Evolutionary conservation across 176 grass and related monocot genomes (phyloP).

Genomic region (Metroxylon sagu): DNA sequence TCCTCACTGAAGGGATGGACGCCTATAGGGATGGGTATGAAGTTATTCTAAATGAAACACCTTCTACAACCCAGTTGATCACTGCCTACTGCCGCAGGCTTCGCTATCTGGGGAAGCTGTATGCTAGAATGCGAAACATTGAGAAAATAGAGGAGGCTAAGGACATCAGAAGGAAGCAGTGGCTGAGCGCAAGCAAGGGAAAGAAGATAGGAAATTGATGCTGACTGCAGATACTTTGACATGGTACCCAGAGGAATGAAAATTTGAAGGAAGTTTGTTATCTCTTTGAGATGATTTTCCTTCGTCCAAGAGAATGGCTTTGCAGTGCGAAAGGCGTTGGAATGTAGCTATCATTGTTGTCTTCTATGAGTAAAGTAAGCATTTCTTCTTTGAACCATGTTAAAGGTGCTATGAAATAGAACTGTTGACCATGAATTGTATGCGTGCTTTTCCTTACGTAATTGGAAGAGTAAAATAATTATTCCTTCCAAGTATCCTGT

Average conservation of each 20-base stretch:
- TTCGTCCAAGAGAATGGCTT: constrained; percentile 69
- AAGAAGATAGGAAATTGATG: constrained; percentile 4
- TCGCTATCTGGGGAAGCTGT: constrained; percentile 33
- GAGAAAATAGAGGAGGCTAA: constrained; percentile 12
- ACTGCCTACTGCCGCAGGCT: constrained; percentile 45
- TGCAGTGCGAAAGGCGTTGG: too few species aligned
- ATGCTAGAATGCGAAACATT: constrained; percentile 22
- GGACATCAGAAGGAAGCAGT: constrained; percentile 9
- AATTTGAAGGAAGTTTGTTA: constrained; percentile 7
- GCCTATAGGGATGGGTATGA: constrained; percentile 79
- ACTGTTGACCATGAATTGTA: too few species aligned
- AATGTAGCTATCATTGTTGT: too few species aligned
- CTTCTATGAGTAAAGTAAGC: too few species aligned
- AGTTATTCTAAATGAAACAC: constrained; percentile 46
- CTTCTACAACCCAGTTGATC: constrained; percentile 63
- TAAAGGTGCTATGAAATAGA: too few species aligned
- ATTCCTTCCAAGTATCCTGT: too few species aligned
- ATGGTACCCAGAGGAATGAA: neutral
- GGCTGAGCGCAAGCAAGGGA: constrained; percentile 3
- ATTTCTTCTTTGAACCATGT: too few species aligned
- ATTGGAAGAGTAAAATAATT: too few species aligned
- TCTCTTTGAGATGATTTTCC: constrained; percentile 66
- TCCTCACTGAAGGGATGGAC: constrained; percentile 71
- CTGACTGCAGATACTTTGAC: neutral
- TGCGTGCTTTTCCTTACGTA: too few species aligned